Base-by-base conservation (phyloP, 306 rosid genomes). In the Trifolium dubium region DNA sequence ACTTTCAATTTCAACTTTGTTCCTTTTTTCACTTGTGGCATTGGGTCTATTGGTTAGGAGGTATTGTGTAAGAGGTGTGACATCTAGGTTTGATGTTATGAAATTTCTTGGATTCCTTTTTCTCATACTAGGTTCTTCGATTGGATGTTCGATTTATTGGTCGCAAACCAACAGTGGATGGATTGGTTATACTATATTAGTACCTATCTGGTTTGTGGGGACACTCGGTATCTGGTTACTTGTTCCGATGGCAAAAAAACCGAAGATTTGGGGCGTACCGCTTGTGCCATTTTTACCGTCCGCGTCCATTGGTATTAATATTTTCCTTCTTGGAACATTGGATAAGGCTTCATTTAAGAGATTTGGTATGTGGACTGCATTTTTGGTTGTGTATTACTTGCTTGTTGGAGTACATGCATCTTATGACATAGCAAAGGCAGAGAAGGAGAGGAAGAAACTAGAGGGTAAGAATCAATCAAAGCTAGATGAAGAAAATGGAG, bases 241-340 rank as follows among this genome's bases (percentile, higher is more conserved):
- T 19, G 91, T 90, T 19, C 96, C 96, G 0, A 82, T 78, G 14
- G 89, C 89, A 0, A 90, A 78, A 81, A 80, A 67, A 12, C 92
- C 98, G 0, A 86, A 72, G 37, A 34, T 87, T 14, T 90, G 95
- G 98, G 98, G 96, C 0, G 91, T 83, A 10, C 96, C 96, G 0
- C 10, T 87, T 40, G 89, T 92, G 23, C 95, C 98, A 0, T 90
- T 90, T 77, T 28, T 92, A 31, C 96, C 98, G 3, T 87, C 90
- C 0, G 54, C 84, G 0, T 92, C 95, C 0, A 87, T 92, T 41
- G 88, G 83, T 4, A 84, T 92, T 17, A 90, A 92, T 35, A 29
- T 90, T 14, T 92, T 89, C 72, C 87, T 89, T 70, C 89, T 92
- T n/a, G 97, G 96, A 4, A 88, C 97, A 0, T 78, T 92, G n/a